Base-by-base conservation (phyloP, 306 rosid genomes). In the Gynostemma pentaphyllum region DNA sequence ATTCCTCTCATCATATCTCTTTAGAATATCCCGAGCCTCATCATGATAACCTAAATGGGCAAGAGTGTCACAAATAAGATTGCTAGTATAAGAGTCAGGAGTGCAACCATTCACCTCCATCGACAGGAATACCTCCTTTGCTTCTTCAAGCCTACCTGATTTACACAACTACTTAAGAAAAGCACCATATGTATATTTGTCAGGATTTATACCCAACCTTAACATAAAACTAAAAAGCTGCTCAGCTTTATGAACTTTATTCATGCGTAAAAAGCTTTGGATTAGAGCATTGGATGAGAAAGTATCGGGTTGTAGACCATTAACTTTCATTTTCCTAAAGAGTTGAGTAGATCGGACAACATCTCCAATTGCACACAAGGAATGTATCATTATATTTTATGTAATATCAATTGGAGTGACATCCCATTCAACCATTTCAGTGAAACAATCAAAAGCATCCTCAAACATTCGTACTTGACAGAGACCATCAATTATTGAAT, bases 341-440 rank as follows among this genome's bases (percentile, higher is more conserved):
- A 86, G 83, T 68, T 76, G 73, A 53, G 62, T 45, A 2, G 91
- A 63, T 48, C 85, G 81, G 16, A 66, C 56, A 61, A 61, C 74
- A 73, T 89, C 83, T 69, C 91, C 89, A 50, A 68, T 22, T 13
- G 69, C 37, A 44, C 89, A 86, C 69, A 82, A 64, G 67, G 85
- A 76, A 16, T 75, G 87, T 36, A 89, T 82, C 79, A 89, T 59
- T 63, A 86, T 80, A 66, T 84, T 89, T 67, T 86, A 89, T 53
- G 76, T 68, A 30, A 82, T 36, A 29, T 82, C 76, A 84, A 78
- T 84, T 66, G 95, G 95, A 62, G 51, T 65, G 66, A 86, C 60
- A 26, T 79, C 80, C 95, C 95, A 89, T 80, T 80, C 78, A 59
- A 73, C 52, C 92, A 89, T 89, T 82, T 89, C 97, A 12, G 49